Percentiles rank a stretch among this genome's conserved stretches.
Conservation (phyloP, 495 filamentous ascomycete species). For the Neurospora intermedia region DNA sequence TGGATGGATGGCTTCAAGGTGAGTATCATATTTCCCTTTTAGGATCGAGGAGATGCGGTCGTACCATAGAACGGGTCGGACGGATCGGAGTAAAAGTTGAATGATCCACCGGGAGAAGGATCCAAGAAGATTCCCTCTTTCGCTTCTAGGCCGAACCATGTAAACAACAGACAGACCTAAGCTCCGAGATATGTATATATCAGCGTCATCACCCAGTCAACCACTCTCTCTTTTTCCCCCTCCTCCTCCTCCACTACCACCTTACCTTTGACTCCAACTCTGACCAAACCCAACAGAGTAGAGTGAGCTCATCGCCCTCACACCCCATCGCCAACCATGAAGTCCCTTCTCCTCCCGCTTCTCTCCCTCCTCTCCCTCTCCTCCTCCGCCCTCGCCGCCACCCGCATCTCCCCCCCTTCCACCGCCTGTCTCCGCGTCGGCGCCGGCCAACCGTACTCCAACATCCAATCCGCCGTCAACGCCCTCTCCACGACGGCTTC, state of each 20-base stretch:
- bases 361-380: conserved; percentile 11
- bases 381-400: conserved; percentile 24
- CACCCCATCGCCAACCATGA: conserved; percentile 3
- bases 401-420: conserved; percentile 39
- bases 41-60: too few relatives aligned
- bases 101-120: background rate
- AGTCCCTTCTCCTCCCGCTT: background rate
- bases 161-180: background rate
- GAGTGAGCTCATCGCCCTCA: background rate
- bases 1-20: too few relatives aligned
- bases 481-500: conserved; percentile 38
- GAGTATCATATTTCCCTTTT: too few relatives aligned
- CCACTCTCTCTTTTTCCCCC: background rate
- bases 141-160: background rate
- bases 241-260: background rate
- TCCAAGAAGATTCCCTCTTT: background rate
- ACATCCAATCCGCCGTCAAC: conserved; percentile 48
- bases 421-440: conserved; percentile 42
- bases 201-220: background rate
- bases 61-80: too few relatives aligned
- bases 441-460: conserved; percentile 27
- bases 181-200: background rate
- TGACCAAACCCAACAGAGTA: background rate
- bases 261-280: background rate
- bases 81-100: background rate